phyloP scores from a whole-genome alignment of 257 asterid genomes.

The Solanum appendiculatum region DNA sequence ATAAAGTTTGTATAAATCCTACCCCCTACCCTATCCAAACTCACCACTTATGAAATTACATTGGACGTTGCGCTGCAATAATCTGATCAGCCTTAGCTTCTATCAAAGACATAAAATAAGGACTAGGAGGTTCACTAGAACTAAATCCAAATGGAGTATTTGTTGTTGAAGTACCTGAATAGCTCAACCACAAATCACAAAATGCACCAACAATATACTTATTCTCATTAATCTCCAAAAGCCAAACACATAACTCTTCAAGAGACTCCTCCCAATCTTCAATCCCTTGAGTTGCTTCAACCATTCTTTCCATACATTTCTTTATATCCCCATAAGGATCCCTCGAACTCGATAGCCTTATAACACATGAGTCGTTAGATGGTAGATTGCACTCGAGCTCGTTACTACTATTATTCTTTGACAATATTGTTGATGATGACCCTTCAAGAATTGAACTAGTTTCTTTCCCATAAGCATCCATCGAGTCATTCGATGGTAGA shows the following conservation, averaged over 20 bases:
- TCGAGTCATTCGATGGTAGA: constrained; percentile 12
- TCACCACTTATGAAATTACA: not conserved
- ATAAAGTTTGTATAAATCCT: not conserved
- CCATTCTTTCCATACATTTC: constrained; percentile 55
- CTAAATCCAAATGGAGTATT: constrained; percentile 22
- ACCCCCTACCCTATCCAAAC: not conserved
- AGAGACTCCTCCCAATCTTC: constrained; percentile 32
- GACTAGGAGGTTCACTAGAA: constrained; percentile 23
- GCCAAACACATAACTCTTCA: constrained; percentile 32
- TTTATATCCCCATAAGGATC: constrained; percentile 5
- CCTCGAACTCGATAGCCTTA: not conserved
- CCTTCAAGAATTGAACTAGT: not conserved
- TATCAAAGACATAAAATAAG: constrained; percentile 12
- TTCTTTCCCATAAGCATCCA: constrained; percentile 23
- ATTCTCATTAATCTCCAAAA: constrained; percentile 33
- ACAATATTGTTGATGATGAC: not conserved
- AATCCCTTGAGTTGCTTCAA: constrained; percentile 24
- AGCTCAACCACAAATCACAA: constrained; percentile 28
- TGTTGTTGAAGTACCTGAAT: constrained; percentile 13
- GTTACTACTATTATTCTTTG: not conserved
- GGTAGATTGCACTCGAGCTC: not conserved
- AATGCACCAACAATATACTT: constrained; percentile 48
- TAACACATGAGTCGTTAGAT: not conserved
- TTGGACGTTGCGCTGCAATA: not conserved
- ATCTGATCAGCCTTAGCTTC: not conserved